Conservation (phyloP, 306 rosid species). For the Ormosia semicastrata region DNA sequence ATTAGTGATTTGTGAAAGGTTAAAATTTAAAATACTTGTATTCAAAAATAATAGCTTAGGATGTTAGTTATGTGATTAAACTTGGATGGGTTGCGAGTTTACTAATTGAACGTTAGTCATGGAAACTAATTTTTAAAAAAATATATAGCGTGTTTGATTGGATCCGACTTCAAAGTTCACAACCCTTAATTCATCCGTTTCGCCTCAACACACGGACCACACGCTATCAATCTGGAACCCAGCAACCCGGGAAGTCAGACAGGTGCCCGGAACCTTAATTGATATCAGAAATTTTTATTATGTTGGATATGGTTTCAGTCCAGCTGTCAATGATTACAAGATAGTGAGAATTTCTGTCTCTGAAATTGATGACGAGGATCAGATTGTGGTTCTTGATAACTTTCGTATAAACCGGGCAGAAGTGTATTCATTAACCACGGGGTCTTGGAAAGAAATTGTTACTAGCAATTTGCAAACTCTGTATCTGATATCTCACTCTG, state of each 20-base stretch:
- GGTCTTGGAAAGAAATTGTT: conserved; percentile 14
- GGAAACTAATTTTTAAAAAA: background rate
- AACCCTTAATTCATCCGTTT: background rate
- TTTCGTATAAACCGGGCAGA: background rate
- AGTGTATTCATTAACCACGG: conserved; percentile 4
- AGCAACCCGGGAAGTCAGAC: background rate
- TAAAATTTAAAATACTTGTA: no score
- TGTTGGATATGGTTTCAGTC: conserved; percentile 22
- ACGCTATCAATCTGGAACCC: conserved; percentile 19
- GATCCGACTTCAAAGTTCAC: background rate
- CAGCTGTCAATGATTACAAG: conserved; percentile 17
- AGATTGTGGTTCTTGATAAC: background rate
- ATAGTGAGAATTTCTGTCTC: background rate
- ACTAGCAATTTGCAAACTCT: background rate
- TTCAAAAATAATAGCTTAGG: no score
- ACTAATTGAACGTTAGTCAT: no score
- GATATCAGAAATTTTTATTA: background rate
- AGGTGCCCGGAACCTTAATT: background rate
- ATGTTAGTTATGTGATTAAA: no score
- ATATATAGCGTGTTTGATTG: background rate
- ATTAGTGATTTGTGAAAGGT: no score
- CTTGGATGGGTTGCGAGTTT: no score
- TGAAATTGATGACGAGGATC: background rate
- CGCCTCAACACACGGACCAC: background rate
- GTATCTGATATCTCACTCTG: background rate